These are phyloP conservation scores for Trichoderma koningiopsis DNA, from an alignment of 2,329 filamentous ascomycete species.

Conservation along the genomic window DNA sequence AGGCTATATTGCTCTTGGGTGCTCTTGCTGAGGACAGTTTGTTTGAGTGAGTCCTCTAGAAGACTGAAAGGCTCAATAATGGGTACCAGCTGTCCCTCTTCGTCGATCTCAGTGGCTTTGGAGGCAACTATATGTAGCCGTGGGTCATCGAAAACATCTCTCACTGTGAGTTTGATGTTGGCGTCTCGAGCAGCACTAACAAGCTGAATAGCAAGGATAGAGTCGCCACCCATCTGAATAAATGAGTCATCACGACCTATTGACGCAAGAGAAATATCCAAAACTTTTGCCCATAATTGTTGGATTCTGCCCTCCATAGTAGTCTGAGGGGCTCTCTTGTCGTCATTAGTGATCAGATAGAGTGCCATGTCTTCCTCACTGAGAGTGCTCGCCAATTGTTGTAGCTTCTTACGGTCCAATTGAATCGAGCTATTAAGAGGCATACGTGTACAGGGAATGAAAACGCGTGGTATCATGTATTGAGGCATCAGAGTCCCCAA, in stretches of 20 bases:
- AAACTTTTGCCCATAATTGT: slow-evolving; percentile 35
- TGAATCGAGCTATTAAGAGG: slow-evolving; percentile 20
- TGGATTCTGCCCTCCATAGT: slow-evolving; percentile 36
- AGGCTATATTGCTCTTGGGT: slow-evolving; percentile 2
- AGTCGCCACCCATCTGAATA: slow-evolving; percentile 31
- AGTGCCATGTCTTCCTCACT: slow-evolving; percentile 22
- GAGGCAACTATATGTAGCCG: slow-evolving; percentile 5
- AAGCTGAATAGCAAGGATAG: slow-evolving; percentile 30
- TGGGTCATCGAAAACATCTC: slow-evolving; percentile 20
- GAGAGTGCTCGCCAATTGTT: not conserved
- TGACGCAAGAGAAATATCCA: not conserved
- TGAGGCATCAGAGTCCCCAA: slow-evolving; percentile 13
- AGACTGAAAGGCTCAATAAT: slow-evolving; percentile 6
- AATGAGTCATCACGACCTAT: slow-evolving; percentile 30
- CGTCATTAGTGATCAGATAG: slow-evolving; percentile 33
- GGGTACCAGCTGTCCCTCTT: not conserved
- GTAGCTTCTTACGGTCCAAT: slow-evolving; percentile 26
- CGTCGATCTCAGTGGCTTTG: slow-evolving; percentile 4
- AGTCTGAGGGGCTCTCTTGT: slow-evolving; percentile 26
- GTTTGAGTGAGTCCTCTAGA: not conserved
- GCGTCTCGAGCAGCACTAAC: slow-evolving; percentile 22
- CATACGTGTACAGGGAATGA: slow-evolving; percentile 21
- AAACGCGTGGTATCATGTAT: slow-evolving; percentile 20
- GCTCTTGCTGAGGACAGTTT: not conserved
- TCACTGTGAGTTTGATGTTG: slow-evolving; percentile 24